Evolutionary conservation across 2,329 filamentous ascomycete genomes (phyloP), one percentile per base, ranked within the genome.

Genomic region (Myrmaecium sp.): DNA sequence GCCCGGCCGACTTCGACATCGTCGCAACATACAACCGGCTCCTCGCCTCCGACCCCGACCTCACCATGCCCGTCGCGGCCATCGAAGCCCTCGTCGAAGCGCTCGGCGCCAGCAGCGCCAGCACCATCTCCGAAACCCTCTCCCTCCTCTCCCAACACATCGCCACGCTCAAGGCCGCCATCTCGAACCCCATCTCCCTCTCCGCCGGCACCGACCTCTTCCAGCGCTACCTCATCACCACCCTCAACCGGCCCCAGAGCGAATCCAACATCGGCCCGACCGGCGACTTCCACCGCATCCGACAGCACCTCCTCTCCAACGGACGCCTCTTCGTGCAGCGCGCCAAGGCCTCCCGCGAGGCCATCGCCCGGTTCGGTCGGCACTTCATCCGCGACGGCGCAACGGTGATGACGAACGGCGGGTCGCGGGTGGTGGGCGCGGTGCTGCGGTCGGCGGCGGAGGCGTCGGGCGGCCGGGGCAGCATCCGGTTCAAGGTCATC

Each of bases 161-260:
- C 26, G 63, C 69, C 27, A 69, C 72, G 42, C 69, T 98, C 36
- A 86, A 84, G 51, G 63, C 64, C 31, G 71, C 74, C 12, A 76
- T 92, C 28, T 65, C 76, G 5, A 95, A 98, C 55, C 80, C 84
- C 9, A 80, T 95, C 30, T 86, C 84, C 4, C 70, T 95, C 10
- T 83, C 80, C 25, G 89, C 91, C 29, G 89, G 89, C 42, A 93
- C 84, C 33, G 84, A 94, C 51, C 71, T 95, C 32, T 95, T 98
- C 62, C 79, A 89, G 50, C 77, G 86, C 48, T 95, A 92, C 55
- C 70, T 98, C 40, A 76, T 93, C 43, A 72, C 74, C 30, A 82
- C 66, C 12, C 51, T 75, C 40, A 66, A 73, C 47, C 53, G 63
- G 33, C 60, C 66, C 10, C 45, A 43, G 29, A 30, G 48, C 19